Conservation (phyloP, 225 moss, liverwort and hornwort species). For the Sphagnum tenellum region DNA sequence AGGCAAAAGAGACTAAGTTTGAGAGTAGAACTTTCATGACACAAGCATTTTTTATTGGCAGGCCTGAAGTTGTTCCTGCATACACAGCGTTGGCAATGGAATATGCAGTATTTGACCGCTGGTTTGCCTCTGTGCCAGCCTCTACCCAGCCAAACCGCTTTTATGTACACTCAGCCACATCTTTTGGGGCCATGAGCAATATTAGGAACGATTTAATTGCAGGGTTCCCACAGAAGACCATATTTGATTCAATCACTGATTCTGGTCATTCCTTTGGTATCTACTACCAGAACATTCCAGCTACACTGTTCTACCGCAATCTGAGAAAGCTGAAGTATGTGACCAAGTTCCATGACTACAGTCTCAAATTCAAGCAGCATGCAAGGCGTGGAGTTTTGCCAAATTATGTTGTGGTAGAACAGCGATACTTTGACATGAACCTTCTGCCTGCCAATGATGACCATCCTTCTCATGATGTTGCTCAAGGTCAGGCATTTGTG, state of each 20-base stretch:
- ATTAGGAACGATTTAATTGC: constrained; percentile 61
- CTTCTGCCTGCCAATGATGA: constrained; percentile 84
- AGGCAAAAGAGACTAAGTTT: too few species aligned
- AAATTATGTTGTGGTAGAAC: constrained; percentile 89
- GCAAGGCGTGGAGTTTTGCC: constrained; percentile 69
- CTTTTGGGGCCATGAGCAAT: constrained; percentile 87
- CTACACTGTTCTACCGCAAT: constrained; percentile 72
- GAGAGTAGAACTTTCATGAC: too few species aligned
- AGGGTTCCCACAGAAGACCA: constrained; percentile 89
- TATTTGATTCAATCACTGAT: constrained; percentile 70
- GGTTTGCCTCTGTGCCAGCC: constrained; percentile 84
- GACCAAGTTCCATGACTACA: constrained; percentile 72
- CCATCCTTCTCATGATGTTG: constrained; percentile 95
- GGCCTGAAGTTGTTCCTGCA: constrained; percentile 89
- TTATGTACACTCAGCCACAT: constrained; percentile 91
- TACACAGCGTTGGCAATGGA: constrained; percentile 77
- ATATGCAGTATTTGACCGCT: constrained; percentile 72
- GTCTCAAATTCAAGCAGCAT: constrained; percentile 67
- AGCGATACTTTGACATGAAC: constrained; percentile 87
- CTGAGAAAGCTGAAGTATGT: constrained; percentile 81
- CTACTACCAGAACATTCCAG: constrained; percentile 93
- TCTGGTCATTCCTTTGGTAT: constrained; percentile 76
- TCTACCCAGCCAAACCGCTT: constrained; percentile 96
- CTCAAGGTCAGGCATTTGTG: constrained; percentile 87
- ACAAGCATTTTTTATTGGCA: constrained; percentile 1